phyloP scores from a whole-genome alignment of 1,284 basidiomycete genomes.

The Heterobasidion annosum region DNA sequence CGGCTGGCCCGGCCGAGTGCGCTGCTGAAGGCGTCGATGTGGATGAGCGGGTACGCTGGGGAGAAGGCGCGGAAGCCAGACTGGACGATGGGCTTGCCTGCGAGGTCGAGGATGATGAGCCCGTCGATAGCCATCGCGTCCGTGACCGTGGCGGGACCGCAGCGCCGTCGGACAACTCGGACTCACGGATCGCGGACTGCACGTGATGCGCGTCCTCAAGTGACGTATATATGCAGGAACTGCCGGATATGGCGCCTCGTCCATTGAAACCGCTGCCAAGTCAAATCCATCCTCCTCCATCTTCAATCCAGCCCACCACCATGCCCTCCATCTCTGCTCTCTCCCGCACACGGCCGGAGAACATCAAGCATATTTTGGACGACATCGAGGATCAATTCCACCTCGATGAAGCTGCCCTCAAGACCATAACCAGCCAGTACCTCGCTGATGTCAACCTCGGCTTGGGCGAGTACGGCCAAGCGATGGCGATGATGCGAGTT shows the following conservation, averaged over 20 bases:
- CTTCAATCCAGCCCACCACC: not conserved
- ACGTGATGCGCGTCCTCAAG: not conserved
- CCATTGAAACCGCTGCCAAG: not conserved
- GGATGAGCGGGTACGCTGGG: constrained; percentile 73
- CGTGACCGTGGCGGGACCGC: not conserved
- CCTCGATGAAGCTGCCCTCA: constrained; percentile 51
- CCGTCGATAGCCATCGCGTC: constrained; percentile 75
- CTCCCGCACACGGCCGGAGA: constrained; percentile 8
- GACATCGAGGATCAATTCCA: constrained; percentile 63
- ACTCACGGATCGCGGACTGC: not conserved
- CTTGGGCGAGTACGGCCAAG: constrained; percentile 58
- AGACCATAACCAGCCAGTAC: constrained; percentile 71
- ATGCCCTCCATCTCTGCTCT: constrained; percentile 18
- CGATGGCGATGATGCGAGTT: constrained; percentile 85
- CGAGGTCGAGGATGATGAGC: constrained; percentile 78
- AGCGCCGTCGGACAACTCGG: not conserved
- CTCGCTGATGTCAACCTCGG: constrained; percentile 71
- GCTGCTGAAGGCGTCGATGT: constrained; percentile 80
- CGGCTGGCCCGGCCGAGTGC: constrained; percentile 50
- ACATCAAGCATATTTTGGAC: constrained; percentile 23
- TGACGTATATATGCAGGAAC: not conserved
- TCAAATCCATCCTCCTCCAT: not conserved
- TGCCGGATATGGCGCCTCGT: not conserved
- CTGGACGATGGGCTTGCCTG: constrained; percentile 82
- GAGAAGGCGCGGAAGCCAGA: constrained; percentile 81